phyloP scores from a whole-genome alignment of 495 filamentous ascomycete genomes.

The Aspergillus wentii region DNA sequence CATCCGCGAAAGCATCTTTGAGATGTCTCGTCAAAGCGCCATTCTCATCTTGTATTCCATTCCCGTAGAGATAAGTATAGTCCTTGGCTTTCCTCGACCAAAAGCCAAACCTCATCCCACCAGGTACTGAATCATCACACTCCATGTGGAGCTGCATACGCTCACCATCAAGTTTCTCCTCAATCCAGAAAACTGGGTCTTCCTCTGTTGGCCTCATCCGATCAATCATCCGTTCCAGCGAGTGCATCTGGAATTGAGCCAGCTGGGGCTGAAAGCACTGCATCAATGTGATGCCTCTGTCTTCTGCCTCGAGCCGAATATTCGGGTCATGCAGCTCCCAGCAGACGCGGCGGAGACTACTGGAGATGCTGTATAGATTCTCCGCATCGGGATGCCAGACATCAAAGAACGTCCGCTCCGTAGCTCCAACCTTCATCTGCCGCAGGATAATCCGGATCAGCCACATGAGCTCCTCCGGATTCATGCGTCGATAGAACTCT shows the following conservation, averaged over 20 bases:
- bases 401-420: slow-evolving; percentile 86
- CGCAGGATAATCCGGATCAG: slow-evolving; percentile 89
- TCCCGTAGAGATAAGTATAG: slow-evolving; percentile 91
- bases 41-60: slow-evolving; percentile 67
- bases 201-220: slow-evolving; percentile 66
- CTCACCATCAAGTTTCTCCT: slow-evolving; percentile 97
- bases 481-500: slow-evolving; percentile 86
- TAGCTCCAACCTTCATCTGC: slow-evolving; percentile 97
- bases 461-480: slow-evolving; percentile 90
- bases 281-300: slow-evolving; percentile 78
- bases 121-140: slow-evolving; percentile 58
- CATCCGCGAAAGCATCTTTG: slow-evolving; percentile 68
- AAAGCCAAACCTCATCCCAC: slow-evolving; percentile 74
- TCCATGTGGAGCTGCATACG: slow-evolving; percentile 95
- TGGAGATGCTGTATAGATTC: slow-evolving; percentile 84
- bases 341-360: slow-evolving; percentile 83
- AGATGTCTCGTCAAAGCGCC: slow-evolving; percentile 78
- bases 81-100: slow-evolving; percentile 98
- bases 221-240: slow-evolving; percentile 75
- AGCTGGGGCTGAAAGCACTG: slow-evolving; percentile 96
- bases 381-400: slow-evolving; percentile 94
- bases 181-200: slow-evolving; percentile 84
- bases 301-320: slow-evolving; percentile 67
- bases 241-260: slow-evolving; percentile 90
- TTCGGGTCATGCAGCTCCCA: slow-evolving; percentile 86